Evolutionary conservation across 2,329 filamentous ascomycete genomes (phyloP).

Genomic region (Hymenoscyphus albidus): DNA sequence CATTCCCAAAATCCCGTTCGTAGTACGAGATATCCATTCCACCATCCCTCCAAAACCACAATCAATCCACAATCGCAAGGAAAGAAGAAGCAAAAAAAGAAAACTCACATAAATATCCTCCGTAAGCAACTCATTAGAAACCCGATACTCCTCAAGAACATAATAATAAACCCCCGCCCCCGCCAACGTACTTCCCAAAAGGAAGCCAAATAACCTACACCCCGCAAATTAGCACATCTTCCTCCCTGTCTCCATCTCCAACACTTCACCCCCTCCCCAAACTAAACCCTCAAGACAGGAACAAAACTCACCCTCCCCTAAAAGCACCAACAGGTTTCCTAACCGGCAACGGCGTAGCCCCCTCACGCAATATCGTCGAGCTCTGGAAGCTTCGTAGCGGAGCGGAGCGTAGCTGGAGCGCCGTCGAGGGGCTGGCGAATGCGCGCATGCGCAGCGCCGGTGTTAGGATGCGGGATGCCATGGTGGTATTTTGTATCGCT

Average conservation of each 20-base stretch:
- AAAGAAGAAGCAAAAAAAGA: constrained; percentile 26
- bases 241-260: background rate
- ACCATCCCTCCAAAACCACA: background rate
- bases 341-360: constrained; percentile 45
- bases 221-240: constrained; percentile 6
- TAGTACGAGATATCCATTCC: background rate
- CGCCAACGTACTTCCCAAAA: constrained; percentile 75
- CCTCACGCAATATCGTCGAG: constrained; percentile 37
- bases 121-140: constrained; percentile 86
- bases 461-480: constrained; percentile 43
- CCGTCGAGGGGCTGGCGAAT: constrained; percentile 27
- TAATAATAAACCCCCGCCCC: constrained; percentile 87
- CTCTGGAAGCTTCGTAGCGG: constrained; percentile 34
- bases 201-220: constrained; percentile 80
- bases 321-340: constrained; percentile 68
- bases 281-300: background rate
- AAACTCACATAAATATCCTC: constrained; percentile 91
- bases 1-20: background rate
- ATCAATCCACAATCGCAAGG: background rate
- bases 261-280: too few relatives aligned
- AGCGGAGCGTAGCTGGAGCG: background rate
- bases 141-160: constrained; percentile 86
- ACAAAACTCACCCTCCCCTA: constrained; percentile 60
- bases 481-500: constrained; percentile 23
- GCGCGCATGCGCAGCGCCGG: constrained; percentile 33